Evolutionary conservation across 1,284 basidiomycete species (phyloP), one percentile per base, ranked within the genome.

Genomic region (Sphagnurus paluster): DNA sequence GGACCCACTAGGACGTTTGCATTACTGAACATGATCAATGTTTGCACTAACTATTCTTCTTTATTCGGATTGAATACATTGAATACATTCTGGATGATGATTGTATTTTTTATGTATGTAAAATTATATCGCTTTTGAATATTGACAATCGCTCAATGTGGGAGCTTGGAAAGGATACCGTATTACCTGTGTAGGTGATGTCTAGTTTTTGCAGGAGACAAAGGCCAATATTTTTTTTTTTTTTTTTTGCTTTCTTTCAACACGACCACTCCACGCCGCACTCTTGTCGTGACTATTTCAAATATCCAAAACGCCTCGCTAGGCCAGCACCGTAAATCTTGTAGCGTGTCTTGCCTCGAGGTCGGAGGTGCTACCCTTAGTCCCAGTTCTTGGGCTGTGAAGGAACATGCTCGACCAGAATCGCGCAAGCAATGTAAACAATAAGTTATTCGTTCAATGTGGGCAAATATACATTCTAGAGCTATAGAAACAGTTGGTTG

Each of bases 1-100:
- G 57, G 48, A 47, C 36, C 24, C 34, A 11, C n/a, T 26, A 42
- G 24, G 37, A 49, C 38, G 41, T 25, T 45, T 28, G 53, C 29
- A 33, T 33, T 4, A 32, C 29, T n/a, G 10, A 14, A 33, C 30
- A 8, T 16, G 17, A 33, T 33, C n/a, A n/a, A n/a, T n/a, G n/a
- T n/a, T n/a, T n/a, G n/a, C n/a, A n/a, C n/a, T n/a, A n/a, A n/a
- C n/a, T n/a, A n/a, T n/a, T n/a, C n/a, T n/a, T n/a, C n/a, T n/a
- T n/a, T n/a, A n/a, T n/a, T n/a, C n/a, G n/a, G n/a, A n/a, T n/a
- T n/a, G n/a, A n/a, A n/a, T n/a, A n/a, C n/a, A n/a, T n/a, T n/a
- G n/a, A n/a, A n/a, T n/a, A n/a, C n/a, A n/a, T n/a, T n/a, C n/a
- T n/a, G n/a, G n/a, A n/a, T n/a, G n/a, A n/a, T n/a, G n/a, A n/a